Evolutionary conservation across 2,329 filamentous ascomycete species (phyloP).

Genomic region (Fusarium mexicanum): DNA sequence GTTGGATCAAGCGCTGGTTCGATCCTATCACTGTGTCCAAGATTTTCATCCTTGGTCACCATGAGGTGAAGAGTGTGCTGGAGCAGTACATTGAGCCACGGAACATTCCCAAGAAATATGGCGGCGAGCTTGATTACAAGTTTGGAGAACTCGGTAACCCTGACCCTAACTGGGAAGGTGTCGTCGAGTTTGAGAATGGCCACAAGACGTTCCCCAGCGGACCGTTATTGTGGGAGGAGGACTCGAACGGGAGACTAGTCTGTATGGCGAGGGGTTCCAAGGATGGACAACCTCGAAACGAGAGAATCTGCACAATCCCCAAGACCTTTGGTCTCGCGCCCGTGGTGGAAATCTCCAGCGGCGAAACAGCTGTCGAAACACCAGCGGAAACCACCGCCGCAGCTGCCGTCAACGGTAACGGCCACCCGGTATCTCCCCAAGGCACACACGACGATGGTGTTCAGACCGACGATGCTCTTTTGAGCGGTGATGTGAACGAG

Average conservation of each 20-base stretch:
- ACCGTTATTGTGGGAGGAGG: conserved; percentile 65
- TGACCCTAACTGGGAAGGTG: conserved; percentile 68
- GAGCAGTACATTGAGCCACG: conserved; percentile 81
- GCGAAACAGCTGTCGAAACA: neutral
- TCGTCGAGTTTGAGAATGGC: conserved; percentile 63
- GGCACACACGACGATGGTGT: conserved; percentile 45
- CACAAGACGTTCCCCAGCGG: conserved; percentile 64
- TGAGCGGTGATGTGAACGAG: conserved; percentile 45
- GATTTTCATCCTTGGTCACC: conserved; percentile 84
- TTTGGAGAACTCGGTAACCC: conserved; percentile 80
- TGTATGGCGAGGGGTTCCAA: conserved; percentile 64
- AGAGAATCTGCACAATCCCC: conserved; percentile 62
- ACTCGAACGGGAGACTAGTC: conserved; percentile 58
- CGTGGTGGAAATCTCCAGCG: conserved; percentile 12
- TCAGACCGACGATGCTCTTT: conserved; percentile 43
- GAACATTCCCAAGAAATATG: conserved; percentile 90
- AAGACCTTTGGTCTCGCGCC: conserved; percentile 47
- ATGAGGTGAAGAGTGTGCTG: conserved; percentile 81
- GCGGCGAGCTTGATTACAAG: conserved; percentile 83
- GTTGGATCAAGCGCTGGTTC: conserved; percentile 96
- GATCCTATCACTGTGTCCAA: conserved; percentile 94
- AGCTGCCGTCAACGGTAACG: conserved; percentile 3
- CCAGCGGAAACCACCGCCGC: neutral
- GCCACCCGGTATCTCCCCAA: conserved; percentile 29
- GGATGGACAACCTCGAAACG: conserved; percentile 55